Evolutionary conservation across 2,329 filamentous ascomycete species (phyloP), one percentile per base, ranked within the genome.

Genomic region (Aspergillus eucalypticola): DNA sequence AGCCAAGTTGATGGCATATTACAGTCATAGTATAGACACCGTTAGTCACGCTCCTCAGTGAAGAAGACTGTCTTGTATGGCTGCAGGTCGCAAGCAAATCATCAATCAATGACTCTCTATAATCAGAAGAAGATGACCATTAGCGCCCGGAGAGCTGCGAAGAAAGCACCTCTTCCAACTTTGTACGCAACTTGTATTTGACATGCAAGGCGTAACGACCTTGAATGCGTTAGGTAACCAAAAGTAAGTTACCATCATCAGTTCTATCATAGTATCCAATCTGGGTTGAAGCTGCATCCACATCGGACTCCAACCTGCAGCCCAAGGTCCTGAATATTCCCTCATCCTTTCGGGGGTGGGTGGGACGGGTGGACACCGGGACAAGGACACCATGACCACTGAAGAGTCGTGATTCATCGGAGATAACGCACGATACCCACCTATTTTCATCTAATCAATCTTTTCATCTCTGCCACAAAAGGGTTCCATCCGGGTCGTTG

Each of bases 401-500:
- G 54, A 58, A 27, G 38, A 27, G 55, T 39, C 46, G 53, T 38
- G 58, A 59, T 61, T 52, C 59, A 62, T 58, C 27, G 64, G 63
- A 63, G 62, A 62, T 62, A 63, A 64, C 59, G 49, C 53, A 29
- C 50, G 27, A 64, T 66, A 66, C 57, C 64, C 67, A 67, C 64
- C 60, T 57, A 57, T 59, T 60, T 60, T 61, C 60, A 67, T 69
- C 66, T 69, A 67, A 69, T 68, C 66, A 68, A 67, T 68, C 64
- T 61, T 49, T 65, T 44, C 59, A 58, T 64, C 57, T 61, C 42
- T 56, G 42, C 58, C 54, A 41, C 53, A 17, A 42, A 44, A 48
- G 54, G 35, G 52, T 51, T 46, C 35, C 56, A 52, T 54, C 50
- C 15, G 21, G 23, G 13, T 44, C 50, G 25, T 44, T 35, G 55